Evolutionary conservation across 192 early-diverging fungal species (phyloP), one percentile per base, ranked within the genome.

Genomic region (Coemansia sp.): DNA sequence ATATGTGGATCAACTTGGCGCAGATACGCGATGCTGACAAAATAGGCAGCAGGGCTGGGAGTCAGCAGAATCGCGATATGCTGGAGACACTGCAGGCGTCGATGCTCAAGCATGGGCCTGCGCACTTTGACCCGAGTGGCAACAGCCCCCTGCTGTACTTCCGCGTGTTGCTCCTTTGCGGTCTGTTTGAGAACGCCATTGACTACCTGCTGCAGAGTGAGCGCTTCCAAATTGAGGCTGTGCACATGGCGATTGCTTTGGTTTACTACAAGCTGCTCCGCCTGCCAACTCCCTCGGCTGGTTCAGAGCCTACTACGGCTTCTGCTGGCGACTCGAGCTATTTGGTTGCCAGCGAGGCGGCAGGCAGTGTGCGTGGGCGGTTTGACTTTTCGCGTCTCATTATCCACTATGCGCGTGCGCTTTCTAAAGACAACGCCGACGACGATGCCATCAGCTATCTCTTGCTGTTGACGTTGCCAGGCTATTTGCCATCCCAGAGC

Each of bases 121-220:
- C 70, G 9, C 88, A 92, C 70, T 99, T 93, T 70, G 86, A 88
- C 68, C 87, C 88, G 23, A 85, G 84, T 10, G 86, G 85, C 59
- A 87, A 78, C 70, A 89, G 89, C 73, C 90, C 90, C 50, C 76
- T 91, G 45, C 84, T 88, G 14, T 98, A 93, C 70, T 91, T 96
- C 41, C 89, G 88, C 53, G 89, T 94, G 15, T 87, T 99, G 29
- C 63, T 98, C 14, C 80, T 94, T 1, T 90, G 91, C 57, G 91
- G 90, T n/a, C 93, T 97, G 84, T 97, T 96, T 86, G 97, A 97
- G 69, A 74, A 84, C 72, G 95, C 95, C 9, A 79, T 96, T 21
- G 78, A 88, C 45, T 90, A 93, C 66, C 82, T 96, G 21, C 84
- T 84, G 42, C 86, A 87, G 60, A 70, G 83, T 23, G 89, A 87